Base-by-base conservation (phyloP, 768 basidiomycete genomes). In the Auriscalpium vulgare region DNA sequence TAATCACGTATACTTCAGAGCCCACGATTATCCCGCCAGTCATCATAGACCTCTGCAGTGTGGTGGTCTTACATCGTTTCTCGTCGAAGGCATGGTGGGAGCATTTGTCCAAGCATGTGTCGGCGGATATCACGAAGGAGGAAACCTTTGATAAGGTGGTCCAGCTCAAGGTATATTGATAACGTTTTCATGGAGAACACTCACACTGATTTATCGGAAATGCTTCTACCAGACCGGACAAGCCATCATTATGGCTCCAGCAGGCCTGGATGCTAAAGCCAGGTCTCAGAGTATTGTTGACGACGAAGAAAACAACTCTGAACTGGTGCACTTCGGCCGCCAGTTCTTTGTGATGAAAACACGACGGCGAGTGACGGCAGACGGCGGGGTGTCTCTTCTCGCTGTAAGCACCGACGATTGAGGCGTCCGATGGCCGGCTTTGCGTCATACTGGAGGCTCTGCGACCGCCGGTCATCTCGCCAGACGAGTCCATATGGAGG, bases 11-110 rank as follows among this genome's bases (percentile, higher is more conserved):
- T 14, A 36, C 17, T 14, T 17, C 56, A 88, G 84, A 89, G 57
- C 88, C 88, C 0, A 88, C 85, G 0, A 81, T 87, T 5, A 78
- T 88, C 1, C 86, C 87, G 3, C 75, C 84, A 0, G 80, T 83
- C 0, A 68, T 89, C 3, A 70, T 89, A 1, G 87, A 87, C 56
- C 72, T 88, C 1, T 87, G 85, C 53, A 79, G 79, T 1, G 71
- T 87, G 0, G 68, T 80, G 0, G 78, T 89, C n/a, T 60, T 88
- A 2, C 87, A 88, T 59, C 74, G 87, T 1, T 89, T 89, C 66
- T 86, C 86, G 0, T 88, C 88, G 0, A 84, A 84, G 0, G 75
- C 83, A 2, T 88, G 87, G 87, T 86, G 85, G 82, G 75, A 82
- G 0, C 85, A 88, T 60, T 64, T 89, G 1, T 72, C 77, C 1